A percentile compares a stretch with the other conserved stretches of the same genome.
These are phyloP conservation scores for Aurifilum marmelostoma DNA, from an alignment of 2,329 filamentous ascomycete genomes.

Conservation along the genomic window DNA sequence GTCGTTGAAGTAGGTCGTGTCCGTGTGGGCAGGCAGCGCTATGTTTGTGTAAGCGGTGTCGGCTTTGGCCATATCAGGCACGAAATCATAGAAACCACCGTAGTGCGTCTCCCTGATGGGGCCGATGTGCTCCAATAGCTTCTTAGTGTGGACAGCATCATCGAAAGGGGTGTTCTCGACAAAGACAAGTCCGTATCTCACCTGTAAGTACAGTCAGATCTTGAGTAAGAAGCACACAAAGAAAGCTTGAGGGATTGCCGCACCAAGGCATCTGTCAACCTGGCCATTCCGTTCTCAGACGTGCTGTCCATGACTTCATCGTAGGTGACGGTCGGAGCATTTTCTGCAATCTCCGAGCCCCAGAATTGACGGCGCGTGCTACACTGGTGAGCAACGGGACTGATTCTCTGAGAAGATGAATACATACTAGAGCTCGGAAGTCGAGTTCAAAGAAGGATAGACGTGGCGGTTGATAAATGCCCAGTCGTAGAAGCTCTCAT, in stretches of 20 bases:
- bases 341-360: constrained; percentile 41
- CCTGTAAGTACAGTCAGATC: constrained; percentile 47
- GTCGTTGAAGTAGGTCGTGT: constrained; percentile 95
- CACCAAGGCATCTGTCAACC: constrained; percentile 69
- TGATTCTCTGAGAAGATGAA: constrained; percentile 25
- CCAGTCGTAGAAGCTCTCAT: constrained; percentile 69
- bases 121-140: constrained; percentile 78
- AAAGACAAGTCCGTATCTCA: constrained; percentile 74
- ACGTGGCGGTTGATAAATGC: constrained; percentile 59
- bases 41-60: constrained; percentile 92
- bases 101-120: constrained; percentile 93
- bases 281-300: constrained; percentile 57
- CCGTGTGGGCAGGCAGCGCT: constrained; percentile 82
- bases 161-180: constrained; percentile 68
- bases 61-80: constrained; percentile 82
- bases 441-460: constrained; percentile 31
- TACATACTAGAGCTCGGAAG: constrained; percentile 40
- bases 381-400: background rate
- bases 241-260: constrained; percentile 30
- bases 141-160: constrained; percentile 70
- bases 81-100: constrained; percentile 80
- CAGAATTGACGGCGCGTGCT: constrained; percentile 31
- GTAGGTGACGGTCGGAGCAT: constrained; percentile 64
- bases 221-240: background rate
- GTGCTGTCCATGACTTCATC: constrained; percentile 58